Conservation (phyloP, 495 filamentous ascomycete species). For the Aspergillus bertholletiae region DNA sequence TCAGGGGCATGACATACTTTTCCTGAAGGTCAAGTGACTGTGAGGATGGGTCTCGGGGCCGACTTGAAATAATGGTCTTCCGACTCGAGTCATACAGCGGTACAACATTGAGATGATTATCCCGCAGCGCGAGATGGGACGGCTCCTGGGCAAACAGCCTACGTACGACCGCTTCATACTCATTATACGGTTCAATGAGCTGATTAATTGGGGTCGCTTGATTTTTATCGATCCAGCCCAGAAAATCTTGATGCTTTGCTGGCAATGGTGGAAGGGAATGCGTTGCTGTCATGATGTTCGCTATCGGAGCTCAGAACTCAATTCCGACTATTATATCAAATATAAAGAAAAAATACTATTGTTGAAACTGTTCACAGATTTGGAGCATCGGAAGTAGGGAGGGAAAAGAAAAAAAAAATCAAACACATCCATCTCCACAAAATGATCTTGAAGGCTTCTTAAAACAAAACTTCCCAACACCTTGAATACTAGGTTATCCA, state of each 20-base stretch:
- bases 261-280: conserved; percentile 34
- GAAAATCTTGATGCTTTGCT: conserved; percentile 38
- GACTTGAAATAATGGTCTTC: conserved; percentile 49
- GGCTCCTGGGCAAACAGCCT: conserved; percentile 70
- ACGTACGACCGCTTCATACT: conserved; percentile 64
- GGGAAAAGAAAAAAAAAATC: background rate
- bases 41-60: conserved; percentile 56
- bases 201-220: conserved; percentile 51
- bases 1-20: conserved; percentile 68
- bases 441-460: background rate
- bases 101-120: conserved; percentile 62
- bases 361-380: no score
- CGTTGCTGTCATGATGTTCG: conserved; percentile 14
- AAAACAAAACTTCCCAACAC: no score
- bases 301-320: background rate
- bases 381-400: background rate
- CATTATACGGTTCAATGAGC: conserved; percentile 63
- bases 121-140: conserved; percentile 50
- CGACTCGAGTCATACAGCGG: conserved; percentile 64
- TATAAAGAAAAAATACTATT: background rate
- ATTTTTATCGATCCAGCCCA: conserved; percentile 42
- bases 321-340: background rate
- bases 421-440: background rate
- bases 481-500: background rate
- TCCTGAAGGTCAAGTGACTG: conserved; percentile 58